Evolutionary conservation across 306 rosid species (phyloP).

Genomic region (Quillaja saponaria): DNA sequence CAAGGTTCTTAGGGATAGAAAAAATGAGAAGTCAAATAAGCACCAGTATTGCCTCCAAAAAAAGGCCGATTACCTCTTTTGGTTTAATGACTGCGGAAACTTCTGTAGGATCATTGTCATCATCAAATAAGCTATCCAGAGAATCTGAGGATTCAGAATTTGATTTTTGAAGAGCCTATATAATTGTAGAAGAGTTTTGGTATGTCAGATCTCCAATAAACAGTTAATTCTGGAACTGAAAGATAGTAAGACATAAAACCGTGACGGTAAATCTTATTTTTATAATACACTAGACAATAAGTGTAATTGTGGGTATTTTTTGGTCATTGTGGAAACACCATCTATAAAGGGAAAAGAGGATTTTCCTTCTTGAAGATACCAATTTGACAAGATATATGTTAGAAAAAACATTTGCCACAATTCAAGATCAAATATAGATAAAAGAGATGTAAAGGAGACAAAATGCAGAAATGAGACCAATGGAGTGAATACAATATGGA

Average conservation of each 20-base stretch:
- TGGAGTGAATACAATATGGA: too few species aligned
- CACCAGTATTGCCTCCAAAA: slow-evolving; percentile 13
- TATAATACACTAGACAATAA: background rate
- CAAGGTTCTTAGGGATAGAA: background rate
- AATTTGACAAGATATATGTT: too few species aligned
- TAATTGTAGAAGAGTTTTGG: slow-evolving; percentile 32
- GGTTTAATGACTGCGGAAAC: slow-evolving; percentile 39
- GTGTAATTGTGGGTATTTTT: too few species aligned
- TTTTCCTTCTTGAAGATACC: too few species aligned
- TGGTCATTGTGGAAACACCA: too few species aligned
- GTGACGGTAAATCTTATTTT: slow-evolving; percentile 12
- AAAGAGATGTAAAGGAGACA: too few species aligned
- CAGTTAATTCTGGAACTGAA: slow-evolving; percentile 21
- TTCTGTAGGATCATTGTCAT: slow-evolving; percentile 54
- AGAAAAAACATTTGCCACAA: too few species aligned
- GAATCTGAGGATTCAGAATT: slow-evolving; percentile 77
- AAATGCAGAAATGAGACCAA: too few species aligned
- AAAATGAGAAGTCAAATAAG: background rate
- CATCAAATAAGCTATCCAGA: slow-evolving; percentile 80
- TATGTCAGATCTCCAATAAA: slow-evolving; percentile 18
- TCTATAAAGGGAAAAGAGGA: too few species aligned
- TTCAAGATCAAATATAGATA: too few species aligned
- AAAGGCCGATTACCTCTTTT: slow-evolving; percentile 59
- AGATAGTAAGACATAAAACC: slow-evolving; percentile 5
- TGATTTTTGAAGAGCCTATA: slow-evolving; percentile 52